Evolutionary conservation across 495 filamentous ascomycete species (phyloP), one percentile per base, ranked within the genome.

Genomic region (Annulohypoxylon stygium): DNA sequence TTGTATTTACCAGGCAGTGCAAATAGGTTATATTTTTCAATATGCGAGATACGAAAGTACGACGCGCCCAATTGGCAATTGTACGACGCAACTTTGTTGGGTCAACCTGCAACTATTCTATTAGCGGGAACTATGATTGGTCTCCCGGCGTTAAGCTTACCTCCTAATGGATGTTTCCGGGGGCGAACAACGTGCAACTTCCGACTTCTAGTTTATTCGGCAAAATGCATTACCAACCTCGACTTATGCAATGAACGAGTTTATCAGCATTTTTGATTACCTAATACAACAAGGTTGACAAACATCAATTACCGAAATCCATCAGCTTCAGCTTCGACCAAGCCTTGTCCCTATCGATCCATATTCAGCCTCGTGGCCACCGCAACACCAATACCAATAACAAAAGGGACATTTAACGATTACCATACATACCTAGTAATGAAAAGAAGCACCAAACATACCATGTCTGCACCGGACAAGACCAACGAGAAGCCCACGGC

Each of bases 401-500:
- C 30, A 57, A 33, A 57, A 20, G 9, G 8, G 25, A 33, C 25
- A 54, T 54, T 11, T 4, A 55, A 12, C 5, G 14, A n/a, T 11
- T 16, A 14, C 10, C 25, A 34, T 16, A 26, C 48, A 55, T 55
- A 25, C 16, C 20, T 23, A 23, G 20, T 23, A 23, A 23, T 23
- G 8, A 33, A 54, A 33, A 53, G 26, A 12, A 12, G 36, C 5
- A 48, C 2, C 26, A 33, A 30, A 53, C n/a, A 45, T 23, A 63
- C 3, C 65, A 80, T 76, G 69, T 73, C 76, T 18, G 74, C 74
- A 45, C 66, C 76, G 4, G 68, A 69, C 55, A 77, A 75, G 41
- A 14, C 69, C 64, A 59, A 83, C 76, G 79, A 78, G 73, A 86
- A 86, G 82, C 51, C 85, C 71, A 78, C 81, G 43, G 63, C 85